Base-by-base conservation (phyloP, 805 yeast species). In the Priceomyces castillae region DNA sequence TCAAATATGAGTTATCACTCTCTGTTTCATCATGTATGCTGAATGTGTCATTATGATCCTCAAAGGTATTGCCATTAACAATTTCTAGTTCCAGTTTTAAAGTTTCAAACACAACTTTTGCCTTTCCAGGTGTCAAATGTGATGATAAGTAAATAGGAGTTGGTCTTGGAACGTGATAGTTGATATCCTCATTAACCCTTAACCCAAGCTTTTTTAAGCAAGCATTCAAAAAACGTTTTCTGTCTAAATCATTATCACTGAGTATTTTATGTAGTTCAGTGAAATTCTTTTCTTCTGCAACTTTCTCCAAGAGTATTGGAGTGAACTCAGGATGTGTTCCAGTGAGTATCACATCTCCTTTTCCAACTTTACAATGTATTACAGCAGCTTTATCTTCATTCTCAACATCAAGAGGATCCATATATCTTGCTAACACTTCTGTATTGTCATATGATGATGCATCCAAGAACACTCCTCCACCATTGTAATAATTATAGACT, bases 261-360 rank as follows among this genome's bases (percentile, higher is more conserved):
- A 90, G 61, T 1, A 51, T 49, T 1, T 44, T 49, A 3, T 38
- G 61, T 2, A 81, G 65, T 0, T 53, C 43, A 5, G 53, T 48
- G 39, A 65, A 64, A 14, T 67, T 58, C 17, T 48, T 62, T 37
- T 47, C 67, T 44, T 44, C 58, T 20, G 66, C 67, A 15, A 63
- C 40, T 0, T 61, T 64, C 47, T 76, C 64, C 49, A 82, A 53
- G 12, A 76, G 66, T 12, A 63, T 59, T 0, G 89, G 84, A 2
- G 80, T 71, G 57, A 82, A 90, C 62, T 94, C 99, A 0, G 97
- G 96, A 63, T 94, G 99, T 0, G 88, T 77, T 0, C 98, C 98
- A 11, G 85, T 73, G 10, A 94, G 71, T 7, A 94, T 63, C 0
- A 83, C 96, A 30, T 66, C 67, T 2, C 99, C 99, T 30, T 76